These are phyloP conservation scores for Fusarium domesticum DNA, from an alignment of 2,329 filamentous ascomycete species.

Conservation along the genomic window DNA sequence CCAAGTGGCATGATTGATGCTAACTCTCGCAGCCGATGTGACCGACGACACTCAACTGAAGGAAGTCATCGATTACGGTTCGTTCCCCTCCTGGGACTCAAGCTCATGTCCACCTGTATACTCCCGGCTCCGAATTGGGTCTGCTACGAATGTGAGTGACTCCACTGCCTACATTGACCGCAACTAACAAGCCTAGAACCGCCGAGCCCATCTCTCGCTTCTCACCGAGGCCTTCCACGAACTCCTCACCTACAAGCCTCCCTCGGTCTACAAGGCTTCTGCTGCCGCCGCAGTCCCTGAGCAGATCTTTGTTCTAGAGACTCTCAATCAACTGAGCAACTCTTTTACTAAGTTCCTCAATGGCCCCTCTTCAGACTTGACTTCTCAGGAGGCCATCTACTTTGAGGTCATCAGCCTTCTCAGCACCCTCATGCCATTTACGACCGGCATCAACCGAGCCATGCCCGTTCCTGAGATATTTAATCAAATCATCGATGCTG, in stretches of 20 bases:
- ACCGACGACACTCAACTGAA: slow-evolving; percentile 39
- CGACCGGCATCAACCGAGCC: slow-evolving; percentile 24
- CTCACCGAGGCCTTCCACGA: slow-evolving; percentile 53
- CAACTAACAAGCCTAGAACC: slow-evolving; percentile 36
- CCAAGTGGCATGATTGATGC: background rate
- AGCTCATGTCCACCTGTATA: slow-evolving; percentile 39
- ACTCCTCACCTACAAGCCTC: slow-evolving; percentile 46
- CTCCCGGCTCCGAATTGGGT: slow-evolving; percentile 48
- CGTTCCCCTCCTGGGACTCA: slow-evolving; percentile 48
- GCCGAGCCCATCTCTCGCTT: slow-evolving; percentile 48
- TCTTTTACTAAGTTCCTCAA: slow-evolving; percentile 42
- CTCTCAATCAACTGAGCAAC: slow-evolving; percentile 41
- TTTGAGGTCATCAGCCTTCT: slow-evolving; percentile 45
- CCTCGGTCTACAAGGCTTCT: slow-evolving; percentile 49
- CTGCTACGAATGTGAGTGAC: slow-evolving; percentile 47
- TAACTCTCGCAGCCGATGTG: slow-evolving; percentile 39
- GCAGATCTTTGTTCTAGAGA: slow-evolving; percentile 43
- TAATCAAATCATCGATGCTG: slow-evolving; percentile 26
- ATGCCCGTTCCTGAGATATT: slow-evolving; percentile 24
- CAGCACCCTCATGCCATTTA: slow-evolving; percentile 34
- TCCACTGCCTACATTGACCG: no score
- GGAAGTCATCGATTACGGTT: slow-evolving; percentile 50
- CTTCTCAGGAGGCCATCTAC: slow-evolving; percentile 42
- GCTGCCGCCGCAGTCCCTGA: slow-evolving; percentile 40
- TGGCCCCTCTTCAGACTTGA: slow-evolving; percentile 33